Percentiles rank a stretch among this genome's conserved stretches.
Conservation (phyloP, 768 basidiomycete genomes). For the Pleurotus sapidus region DNA sequence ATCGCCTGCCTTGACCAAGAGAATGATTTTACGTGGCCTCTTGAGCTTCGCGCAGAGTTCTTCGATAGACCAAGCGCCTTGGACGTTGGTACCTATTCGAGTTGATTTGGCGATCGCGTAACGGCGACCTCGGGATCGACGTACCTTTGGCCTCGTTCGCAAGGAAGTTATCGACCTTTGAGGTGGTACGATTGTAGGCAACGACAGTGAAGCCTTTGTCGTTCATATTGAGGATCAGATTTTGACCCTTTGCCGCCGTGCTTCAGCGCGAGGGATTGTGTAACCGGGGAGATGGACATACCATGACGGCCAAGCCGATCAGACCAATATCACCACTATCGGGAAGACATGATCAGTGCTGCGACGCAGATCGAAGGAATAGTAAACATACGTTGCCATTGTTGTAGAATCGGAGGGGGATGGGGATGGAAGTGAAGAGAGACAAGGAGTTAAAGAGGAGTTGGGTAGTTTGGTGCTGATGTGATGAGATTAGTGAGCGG, state of each 20-base stretch:
- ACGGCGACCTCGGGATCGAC: constrained; percentile 2
- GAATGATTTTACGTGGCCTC: constrained; percentile 93
- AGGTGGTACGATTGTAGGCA: constrained; percentile 95
- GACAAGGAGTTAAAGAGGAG: constrained; percentile 8
- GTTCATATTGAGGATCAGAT: constrained; percentile 97
- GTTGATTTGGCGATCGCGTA: constrained; percentile 7
- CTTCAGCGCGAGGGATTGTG: background rate
- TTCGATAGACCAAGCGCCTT: constrained; percentile 91
- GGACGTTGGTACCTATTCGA: constrained; percentile 81
- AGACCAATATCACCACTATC: constrained; percentile 94
- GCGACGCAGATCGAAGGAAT: constrained; percentile 7
- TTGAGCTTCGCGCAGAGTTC: constrained; percentile 93
- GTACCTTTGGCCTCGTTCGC: constrained; percentile 98
- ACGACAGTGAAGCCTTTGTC: constrained; percentile 99
- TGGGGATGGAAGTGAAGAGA: constrained; percentile 17
- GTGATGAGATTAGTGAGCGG: constrained; percentile 18
- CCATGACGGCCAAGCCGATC: constrained; percentile 99
- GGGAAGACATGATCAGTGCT: constrained; percentile 12
- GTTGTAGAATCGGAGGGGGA: constrained; percentile 32
- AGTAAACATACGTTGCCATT: constrained; percentile 49
- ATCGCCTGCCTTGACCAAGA: constrained; percentile 96
- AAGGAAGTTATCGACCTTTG: constrained; percentile 95
- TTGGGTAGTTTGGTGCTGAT: constrained; percentile 16
- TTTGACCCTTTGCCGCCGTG: constrained; percentile 70
- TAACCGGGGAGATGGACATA: constrained; percentile 30